Conservation (phyloP, 2,329 filamentous ascomycete genomes). For the Exserohilum rostratum region DNA sequence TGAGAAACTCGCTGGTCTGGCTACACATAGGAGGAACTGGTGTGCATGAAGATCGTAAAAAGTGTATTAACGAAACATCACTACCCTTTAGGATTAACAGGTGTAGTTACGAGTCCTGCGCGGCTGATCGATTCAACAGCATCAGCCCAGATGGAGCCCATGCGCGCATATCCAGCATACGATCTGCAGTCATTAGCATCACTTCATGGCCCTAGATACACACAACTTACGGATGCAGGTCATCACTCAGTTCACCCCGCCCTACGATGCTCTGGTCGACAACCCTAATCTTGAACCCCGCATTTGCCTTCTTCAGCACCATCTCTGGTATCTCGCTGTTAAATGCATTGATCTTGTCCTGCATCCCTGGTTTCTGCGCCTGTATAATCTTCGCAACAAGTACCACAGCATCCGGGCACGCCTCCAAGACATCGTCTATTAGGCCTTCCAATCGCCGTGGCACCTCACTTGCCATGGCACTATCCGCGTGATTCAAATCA, state of each 20-base stretch:
- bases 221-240: conserved; percentile 35
- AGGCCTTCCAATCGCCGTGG: conserved; percentile 41
- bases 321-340: conserved; percentile 33
- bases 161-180: conserved; percentile 35
- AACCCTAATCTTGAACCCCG: conserved; percentile 32
- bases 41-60: background rate
- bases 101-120: conserved; percentile 15
- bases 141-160: conserved; percentile 37
- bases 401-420: conserved; percentile 41
- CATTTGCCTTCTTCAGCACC: conserved; percentile 20
- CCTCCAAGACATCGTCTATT: conserved; percentile 40
- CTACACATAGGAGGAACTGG: background rate
- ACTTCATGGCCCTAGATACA: background rate
- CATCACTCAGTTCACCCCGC: conserved; percentile 29
- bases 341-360: conserved; percentile 24
- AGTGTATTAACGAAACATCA: background rate
- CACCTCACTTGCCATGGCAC: conserved; percentile 24
- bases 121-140: conserved; percentile 12
- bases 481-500: conserved; percentile 22
- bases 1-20: background rate
- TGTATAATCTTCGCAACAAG: conserved; percentile 48
- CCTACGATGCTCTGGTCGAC: conserved; percentile 33
- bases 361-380: conserved; percentile 16
- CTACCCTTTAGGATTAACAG: background rate
- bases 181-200: conserved; percentile 20